Percentiles rank a stretch among this genome's conserved stretches.
These are phyloP conservation scores for Aspergillus intermedius DNA, from an alignment of 2,329 filamentous ascomycete species.

Conservation along the genomic window DNA sequence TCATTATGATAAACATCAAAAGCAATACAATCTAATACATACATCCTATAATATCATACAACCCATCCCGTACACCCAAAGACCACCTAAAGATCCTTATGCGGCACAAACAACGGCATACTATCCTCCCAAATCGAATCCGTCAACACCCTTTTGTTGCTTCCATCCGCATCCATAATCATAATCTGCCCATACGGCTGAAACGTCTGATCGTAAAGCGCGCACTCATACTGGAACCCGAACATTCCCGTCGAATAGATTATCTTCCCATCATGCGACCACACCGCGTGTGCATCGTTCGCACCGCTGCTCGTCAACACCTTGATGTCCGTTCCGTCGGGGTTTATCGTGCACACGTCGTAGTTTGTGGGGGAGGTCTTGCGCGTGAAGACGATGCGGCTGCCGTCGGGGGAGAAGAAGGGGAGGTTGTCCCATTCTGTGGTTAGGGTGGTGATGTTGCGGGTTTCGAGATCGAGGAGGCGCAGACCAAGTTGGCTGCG, in stretches of 20 bases:
- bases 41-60: no score
- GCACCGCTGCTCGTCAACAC: slow-evolving; percentile 29
- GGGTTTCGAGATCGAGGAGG: slow-evolving; percentile 20
- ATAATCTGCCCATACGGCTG: slow-evolving; percentile 43
- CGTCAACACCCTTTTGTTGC: slow-evolving; percentile 22
- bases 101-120: slow-evolving; percentile 22
- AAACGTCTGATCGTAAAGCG: slow-evolving; percentile 39
- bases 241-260: slow-evolving; percentile 39
- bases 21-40: no score
- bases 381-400: slow-evolving; percentile 36
- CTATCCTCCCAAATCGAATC: slow-evolving; percentile 28
- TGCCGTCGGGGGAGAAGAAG: slow-evolving; percentile 34
- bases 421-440: slow-evolving; percentile 36
- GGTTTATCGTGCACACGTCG: slow-evolving; percentile 38
- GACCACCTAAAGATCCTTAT: neutral
- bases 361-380: slow-evolving; percentile 28
- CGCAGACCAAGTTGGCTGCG: slow-evolving; percentile 24
- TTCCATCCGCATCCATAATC: slow-evolving; percentile 36
- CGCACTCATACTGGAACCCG: slow-evolving; percentile 39
- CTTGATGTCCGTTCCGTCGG: slow-evolving; percentile 34
- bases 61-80: no score
- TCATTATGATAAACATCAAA: no score
- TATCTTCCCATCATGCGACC: slow-evolving; percentile 38
- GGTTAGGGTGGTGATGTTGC: slow-evolving; percentile 28
- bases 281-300: slow-evolving; percentile 43